Conservation (phyloP, 208 protist genomes). For the Porcisia hertigi region DNA sequence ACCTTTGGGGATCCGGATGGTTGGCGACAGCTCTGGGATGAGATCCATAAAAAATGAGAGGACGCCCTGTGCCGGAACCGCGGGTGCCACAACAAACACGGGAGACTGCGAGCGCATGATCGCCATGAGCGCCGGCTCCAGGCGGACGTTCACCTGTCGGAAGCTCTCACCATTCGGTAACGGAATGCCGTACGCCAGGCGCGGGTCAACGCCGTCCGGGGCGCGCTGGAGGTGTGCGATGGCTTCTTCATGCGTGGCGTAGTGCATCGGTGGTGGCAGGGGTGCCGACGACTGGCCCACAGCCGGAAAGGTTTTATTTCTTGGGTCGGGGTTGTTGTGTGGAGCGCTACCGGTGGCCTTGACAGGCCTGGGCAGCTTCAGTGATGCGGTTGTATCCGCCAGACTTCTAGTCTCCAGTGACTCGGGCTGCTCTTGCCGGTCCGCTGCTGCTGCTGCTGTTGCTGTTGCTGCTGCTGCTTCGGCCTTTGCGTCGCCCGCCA, state of each 20-base stretch:
- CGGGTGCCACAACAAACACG: constrained; percentile 75
- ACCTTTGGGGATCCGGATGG: constrained; percentile 58
- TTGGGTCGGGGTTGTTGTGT: background rate
- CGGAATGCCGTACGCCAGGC: constrained; percentile 73
- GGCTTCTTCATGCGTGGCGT: constrained; percentile 43
- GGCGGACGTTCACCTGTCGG: constrained; percentile 81
- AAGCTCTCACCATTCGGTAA: constrained; percentile 88
- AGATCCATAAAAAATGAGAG: constrained; percentile 80
- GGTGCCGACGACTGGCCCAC: background rate
- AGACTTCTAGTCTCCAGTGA: background rate
- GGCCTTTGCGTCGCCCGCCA: constrained; percentile 8
- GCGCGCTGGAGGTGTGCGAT: constrained; percentile 49
- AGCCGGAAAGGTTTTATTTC: background rate
- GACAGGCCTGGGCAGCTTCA: background rate
- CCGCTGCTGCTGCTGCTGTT: background rate
- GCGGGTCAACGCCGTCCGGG: constrained; percentile 47
- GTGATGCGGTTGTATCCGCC: background rate
- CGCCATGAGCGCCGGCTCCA: constrained; percentile 87
- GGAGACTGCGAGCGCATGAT: constrained; percentile 81
- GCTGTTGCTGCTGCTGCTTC: constrained; percentile 6
- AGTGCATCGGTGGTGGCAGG: constrained; percentile 31
- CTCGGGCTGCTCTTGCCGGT: background rate
- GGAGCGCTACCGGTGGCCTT: background rate
- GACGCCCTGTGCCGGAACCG: constrained; percentile 69
- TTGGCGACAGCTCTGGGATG: constrained; percentile 75